Percentiles rank a stretch among this genome's conserved stretches.
Evolutionary conservation across 257 asterid species (phyloP).

Genomic region (Nicotiana attenuata): DNA sequence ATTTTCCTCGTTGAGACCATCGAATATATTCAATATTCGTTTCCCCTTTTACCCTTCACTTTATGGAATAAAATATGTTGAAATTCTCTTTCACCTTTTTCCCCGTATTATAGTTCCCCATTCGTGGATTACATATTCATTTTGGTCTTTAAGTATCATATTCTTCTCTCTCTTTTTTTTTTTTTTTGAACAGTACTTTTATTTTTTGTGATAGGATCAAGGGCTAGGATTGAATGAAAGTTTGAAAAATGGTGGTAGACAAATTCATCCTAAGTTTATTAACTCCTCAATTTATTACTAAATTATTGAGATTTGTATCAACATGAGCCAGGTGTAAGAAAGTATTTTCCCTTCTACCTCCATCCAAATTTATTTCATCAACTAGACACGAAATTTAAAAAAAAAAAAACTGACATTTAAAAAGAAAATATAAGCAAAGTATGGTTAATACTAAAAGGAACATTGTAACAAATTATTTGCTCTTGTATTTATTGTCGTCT

Average conservation of each 20-base stretch:
- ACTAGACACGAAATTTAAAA: too few relatives aligned
- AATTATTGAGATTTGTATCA: too few relatives aligned
- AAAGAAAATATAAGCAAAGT: not conserved
- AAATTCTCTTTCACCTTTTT: not conserved
- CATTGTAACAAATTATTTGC: not conserved
- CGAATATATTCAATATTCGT: not conserved
- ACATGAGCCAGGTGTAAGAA: too few relatives aligned
- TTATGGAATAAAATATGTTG: not conserved
- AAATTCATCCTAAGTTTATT: not conserved
- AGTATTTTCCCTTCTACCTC: too few relatives aligned
- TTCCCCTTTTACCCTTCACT: not conserved
- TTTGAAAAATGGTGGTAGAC: not conserved
- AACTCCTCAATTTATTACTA: too few relatives aligned
- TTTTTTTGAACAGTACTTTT: too few relatives aligned
- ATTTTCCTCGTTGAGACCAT: not conserved
- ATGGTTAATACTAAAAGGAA: not conserved
- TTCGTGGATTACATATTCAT: not conserved
- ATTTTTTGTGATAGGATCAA: not conserved
- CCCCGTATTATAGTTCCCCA: not conserved
- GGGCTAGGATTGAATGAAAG: not conserved
- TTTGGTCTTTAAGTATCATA: not conserved
- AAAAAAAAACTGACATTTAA: too few relatives aligned
- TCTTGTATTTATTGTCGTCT: not conserved
- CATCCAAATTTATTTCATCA: not conserved
- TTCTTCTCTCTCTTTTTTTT: not conserved